A percentile compares a stretch with the other conserved stretches of the same genome.
phyloP scores from a whole-genome alignment of 2,329 filamentous ascomycete species.

The Phoma sp. region DNA sequence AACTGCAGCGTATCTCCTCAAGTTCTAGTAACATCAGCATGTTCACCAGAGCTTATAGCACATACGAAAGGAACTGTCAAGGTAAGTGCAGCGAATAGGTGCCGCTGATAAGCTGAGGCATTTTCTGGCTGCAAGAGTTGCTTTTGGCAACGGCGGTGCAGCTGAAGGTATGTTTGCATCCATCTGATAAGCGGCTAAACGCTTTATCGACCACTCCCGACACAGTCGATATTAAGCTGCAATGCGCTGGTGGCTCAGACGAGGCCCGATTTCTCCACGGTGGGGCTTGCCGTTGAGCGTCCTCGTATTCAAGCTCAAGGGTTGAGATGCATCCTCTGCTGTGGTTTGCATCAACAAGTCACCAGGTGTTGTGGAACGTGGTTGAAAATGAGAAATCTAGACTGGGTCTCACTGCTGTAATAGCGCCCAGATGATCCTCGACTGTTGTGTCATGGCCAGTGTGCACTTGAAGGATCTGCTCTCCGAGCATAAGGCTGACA shows the following conservation, averaged over 20 bases:
- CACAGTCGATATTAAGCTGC: neutral
- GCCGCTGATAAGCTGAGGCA: neutral
- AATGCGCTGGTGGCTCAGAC: constrained; percentile 2
- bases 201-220: neutral
- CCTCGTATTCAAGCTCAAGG: neutral
- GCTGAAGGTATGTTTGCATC: neutral
- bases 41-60: neutral
- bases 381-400: no score
- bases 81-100: neutral
- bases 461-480: neutral
- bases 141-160: neutral
- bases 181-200: neutral
- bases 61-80: neutral
- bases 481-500: constrained; percentile 3
- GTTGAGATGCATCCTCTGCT: neutral
- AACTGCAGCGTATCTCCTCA: neutral
- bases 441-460: no score
- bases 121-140: neutral
- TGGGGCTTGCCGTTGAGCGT: constrained; percentile 2
- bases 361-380: no score
- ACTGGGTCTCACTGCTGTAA: no score
- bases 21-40: neutral
- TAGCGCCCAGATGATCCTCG: neutral
- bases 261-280: neutral
- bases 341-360: neutral